Evolutionary conservation across 306 rosid genomes (phyloP), one percentile per base, ranked within the genome.

Genomic region (Mimosa pudica): DNA sequence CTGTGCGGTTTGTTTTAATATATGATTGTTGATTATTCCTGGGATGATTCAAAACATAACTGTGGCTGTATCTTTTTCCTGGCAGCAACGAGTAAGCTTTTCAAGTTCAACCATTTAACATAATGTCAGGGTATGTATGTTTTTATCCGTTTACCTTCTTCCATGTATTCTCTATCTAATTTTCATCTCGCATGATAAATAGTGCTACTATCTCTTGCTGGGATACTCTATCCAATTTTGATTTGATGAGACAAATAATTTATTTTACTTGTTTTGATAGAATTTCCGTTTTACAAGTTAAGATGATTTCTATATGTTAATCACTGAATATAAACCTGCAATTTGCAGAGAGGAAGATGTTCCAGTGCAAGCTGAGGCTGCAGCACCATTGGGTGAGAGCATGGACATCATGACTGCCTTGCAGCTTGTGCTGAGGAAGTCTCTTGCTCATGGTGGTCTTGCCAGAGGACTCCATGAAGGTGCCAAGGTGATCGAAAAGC

Each of bases 401-500:
- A 68, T 85, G 88, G 85, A 85, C 75, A 85, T 85, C 75, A 78
- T 85, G 83, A 81, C 88, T 61, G 97, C 97, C 18, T 79, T 91
- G 71, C 93, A 93, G 80, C 93, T 89, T 81, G 98, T 93, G 73
- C 85, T 93, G 75, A 93, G 97, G 80, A 93, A 91, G 67, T 93
- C 97, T 1, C 80, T 84, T 36, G 98, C 97, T 63, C 89, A 91
- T 52, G 91, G 94, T 4, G 98, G 97, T 8, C 93, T 93, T 44
- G 85, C 86, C 8, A 80, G 92, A 16, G 98, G 98, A 17, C 93
- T 93, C 30, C 97, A 91, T 4, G 98, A 93, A 70, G 74, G 87
- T 67, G 94, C 98, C 6, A 93, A 93, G 74, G 87, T 88, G 70
- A 92, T 93, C 51, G 98, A 93, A 78, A 93, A 91, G 89, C 95